Conservation (phyloP, 495 filamentous ascomycete genomes). For the Podospora pseudopauciseta region DNA sequence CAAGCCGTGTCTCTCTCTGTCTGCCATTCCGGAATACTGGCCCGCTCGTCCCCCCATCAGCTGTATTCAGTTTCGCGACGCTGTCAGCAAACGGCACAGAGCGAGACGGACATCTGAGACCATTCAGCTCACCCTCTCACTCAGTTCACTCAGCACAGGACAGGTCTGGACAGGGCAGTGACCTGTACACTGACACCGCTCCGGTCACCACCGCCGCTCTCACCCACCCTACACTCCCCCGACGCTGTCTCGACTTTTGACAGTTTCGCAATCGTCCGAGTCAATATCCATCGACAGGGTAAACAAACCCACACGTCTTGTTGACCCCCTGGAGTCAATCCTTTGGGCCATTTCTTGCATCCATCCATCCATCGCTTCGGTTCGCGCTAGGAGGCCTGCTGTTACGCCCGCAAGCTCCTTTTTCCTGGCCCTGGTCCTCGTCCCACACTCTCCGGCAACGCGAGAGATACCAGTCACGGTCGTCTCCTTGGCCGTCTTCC, state of each 20-base stretch:
- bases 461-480: slow-evolving; percentile 14
- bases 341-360: slow-evolving; percentile 16
- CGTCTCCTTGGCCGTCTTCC: slow-evolving; percentile 8
- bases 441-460: slow-evolving; percentile 19
- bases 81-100: background rate
- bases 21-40: background rate
- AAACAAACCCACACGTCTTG: slow-evolving; percentile 4
- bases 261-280: slow-evolving; percentile 8
- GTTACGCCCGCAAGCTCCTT: slow-evolving; percentile 16
- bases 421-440: slow-evolving; percentile 17
- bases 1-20: slow-evolving; percentile 4
- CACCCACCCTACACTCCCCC: slow-evolving; percentile 1
- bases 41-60: background rate
- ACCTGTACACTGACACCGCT: background rate
- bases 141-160: background rate
- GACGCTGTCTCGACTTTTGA: slow-evolving; percentile 7
- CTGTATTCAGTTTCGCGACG: background rate
- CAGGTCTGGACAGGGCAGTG: background rate
- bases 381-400: slow-evolving; percentile 21
- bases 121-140: background rate
- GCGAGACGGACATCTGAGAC: background rate
- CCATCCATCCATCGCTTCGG: slow-evolving; percentile 21
- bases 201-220: background rate
- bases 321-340: slow-evolving; percentile 13
- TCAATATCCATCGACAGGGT: slow-evolving; percentile 3